Evolutionary conservation across 345 rosid genomes (phyloP).

Genomic region (Noccaea caerulescens): DNA sequence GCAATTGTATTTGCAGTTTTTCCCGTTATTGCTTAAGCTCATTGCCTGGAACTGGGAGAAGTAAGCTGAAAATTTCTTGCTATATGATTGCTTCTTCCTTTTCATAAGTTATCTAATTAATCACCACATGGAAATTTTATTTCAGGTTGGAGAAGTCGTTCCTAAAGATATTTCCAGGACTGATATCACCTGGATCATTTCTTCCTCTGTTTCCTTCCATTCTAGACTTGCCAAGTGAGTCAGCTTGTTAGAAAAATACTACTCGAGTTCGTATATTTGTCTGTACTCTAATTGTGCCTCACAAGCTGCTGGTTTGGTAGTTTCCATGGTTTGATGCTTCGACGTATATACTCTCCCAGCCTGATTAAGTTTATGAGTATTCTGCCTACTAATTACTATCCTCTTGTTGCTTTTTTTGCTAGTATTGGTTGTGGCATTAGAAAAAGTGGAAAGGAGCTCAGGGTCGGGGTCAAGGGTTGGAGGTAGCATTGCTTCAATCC

Average conservation of each 20-base stretch:
- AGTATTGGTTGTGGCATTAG: slow-evolving; percentile 91
- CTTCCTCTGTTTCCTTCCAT: slow-evolving; percentile 90
- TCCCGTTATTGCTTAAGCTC: slow-evolving; percentile 89
- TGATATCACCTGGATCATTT: slow-evolving; percentile 88
- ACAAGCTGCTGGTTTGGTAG: slow-evolving; percentile 6
- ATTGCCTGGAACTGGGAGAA: slow-evolving; percentile 94
- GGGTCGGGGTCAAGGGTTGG: slow-evolving; percentile 79
- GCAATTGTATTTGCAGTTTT: slow-evolving; percentile 63
- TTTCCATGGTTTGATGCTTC: slow-evolving; percentile 5
- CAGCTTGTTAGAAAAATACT: slow-evolving; percentile 14
- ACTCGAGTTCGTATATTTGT: neutral
- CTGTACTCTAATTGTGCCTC: slow-evolving; percentile 5
- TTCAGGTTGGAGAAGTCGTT: slow-evolving; percentile 80
- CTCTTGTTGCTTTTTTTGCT: slow-evolving; percentile 31
- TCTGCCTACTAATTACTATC: slow-evolving; percentile 16
- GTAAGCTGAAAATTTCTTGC: slow-evolving; percentile 50
- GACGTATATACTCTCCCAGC: slow-evolving; percentile 1
- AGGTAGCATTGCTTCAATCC: slow-evolving; percentile 88
- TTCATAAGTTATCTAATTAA: neutral
- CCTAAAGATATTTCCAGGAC: slow-evolving; percentile 70
- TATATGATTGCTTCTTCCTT: neutral
- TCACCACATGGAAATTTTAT: neutral
- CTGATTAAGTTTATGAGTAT: slow-evolving; percentile 5
- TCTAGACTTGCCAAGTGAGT: slow-evolving; percentile 87
- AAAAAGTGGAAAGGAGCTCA: slow-evolving; percentile 85